These are phyloP conservation scores for Ensete ventricosum DNA, from an alignment of 176 grass and related monocot genomes.

Conservation along the genomic window DNA sequence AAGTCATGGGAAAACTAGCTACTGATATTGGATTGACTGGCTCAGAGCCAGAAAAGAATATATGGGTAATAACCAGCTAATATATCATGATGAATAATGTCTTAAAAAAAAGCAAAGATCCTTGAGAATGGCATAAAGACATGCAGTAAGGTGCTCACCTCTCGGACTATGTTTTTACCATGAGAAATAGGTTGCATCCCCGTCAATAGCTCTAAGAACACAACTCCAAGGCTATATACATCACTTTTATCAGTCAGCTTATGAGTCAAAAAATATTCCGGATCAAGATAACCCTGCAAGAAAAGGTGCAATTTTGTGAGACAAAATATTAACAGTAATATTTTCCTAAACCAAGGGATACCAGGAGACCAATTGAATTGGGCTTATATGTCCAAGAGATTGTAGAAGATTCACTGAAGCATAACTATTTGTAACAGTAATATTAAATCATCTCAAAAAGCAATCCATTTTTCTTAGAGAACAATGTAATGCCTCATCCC, in stretches of 20 bases:
- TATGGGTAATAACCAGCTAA: no score
- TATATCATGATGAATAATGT: not conserved
- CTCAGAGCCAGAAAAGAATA: no score
- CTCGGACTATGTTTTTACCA: conserved; percentile 67
- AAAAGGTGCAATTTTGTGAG: not conserved
- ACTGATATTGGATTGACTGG: no score
- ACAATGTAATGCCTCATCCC: no score
- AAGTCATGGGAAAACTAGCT: no score
- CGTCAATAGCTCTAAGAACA: conserved; percentile 62
- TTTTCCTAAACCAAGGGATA: not conserved
- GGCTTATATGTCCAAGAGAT: not conserved
- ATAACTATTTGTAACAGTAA: no score
- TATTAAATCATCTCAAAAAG: not conserved
- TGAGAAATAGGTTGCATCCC: conserved; percentile 84
- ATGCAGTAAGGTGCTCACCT: conserved; percentile 23
- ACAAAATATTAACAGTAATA: not conserved
- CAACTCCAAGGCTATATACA: conserved; percentile 65
- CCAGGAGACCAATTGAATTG: not conserved
- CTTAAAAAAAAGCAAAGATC: not conserved
- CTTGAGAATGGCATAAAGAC: not conserved
- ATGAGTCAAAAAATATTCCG: conserved; percentile 73
- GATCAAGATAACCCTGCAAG: conserved; percentile 75
- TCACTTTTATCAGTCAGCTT: conserved; percentile 73
- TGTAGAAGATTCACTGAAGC: not conserved
- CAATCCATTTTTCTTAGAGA: not conserved